Base-by-base conservation (phyloP, 176 grass and related monocot species). In the Themeda triandra region DNA sequence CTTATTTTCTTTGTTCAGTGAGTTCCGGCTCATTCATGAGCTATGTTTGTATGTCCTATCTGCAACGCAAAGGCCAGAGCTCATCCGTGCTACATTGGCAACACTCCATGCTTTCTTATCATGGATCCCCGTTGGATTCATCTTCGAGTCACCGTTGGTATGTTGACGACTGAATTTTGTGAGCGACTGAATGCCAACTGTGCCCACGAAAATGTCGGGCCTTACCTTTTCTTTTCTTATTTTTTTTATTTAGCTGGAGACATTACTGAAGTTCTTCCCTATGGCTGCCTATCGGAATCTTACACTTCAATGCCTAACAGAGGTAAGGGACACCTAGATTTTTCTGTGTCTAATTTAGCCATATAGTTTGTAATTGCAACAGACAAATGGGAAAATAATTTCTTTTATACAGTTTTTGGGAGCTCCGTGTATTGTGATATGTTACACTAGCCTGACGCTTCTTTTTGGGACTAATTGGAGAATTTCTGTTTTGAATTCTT, bases 71-170 rank as follows among this genome's bases (percentile, higher is more conserved):
- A 87, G 92, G 73, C 67, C 97, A 30, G 93, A 96, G 85, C 89
- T 99, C 70, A 94, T 99, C 67, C 88, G 97, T 59, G 97, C 97
- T 66, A 99, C 97, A 28, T 80, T 99, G 81, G 97, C 97, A 44
- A 99, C 97, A 28, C 93, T 99, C 73, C 97, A 99, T 92, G 93
- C 97, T 62, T 99, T 99, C 82, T 80, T 99, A 75, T 99, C 97
- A 58, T 99, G 97, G 97, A 99, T 99, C 80, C 97, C 93, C 13
- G 88, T 99, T 71, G 97, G 97, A 45, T 99, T 96, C 35, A 99
- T 99, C 77, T 96, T 99, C 41, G 97, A 99, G 88, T 99, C 93
- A 29, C 92, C 93, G 32, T 78, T 99, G 93, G 97, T 99, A 86
- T 73, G 86, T 71, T 77, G 33, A 62, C 79, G 13, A 13, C 9